Evolutionary conservation across 2,329 filamentous ascomycete species (phyloP), one percentile per base, ranked within the genome.

Genomic region (Cryphonectria parasitica): DNA sequence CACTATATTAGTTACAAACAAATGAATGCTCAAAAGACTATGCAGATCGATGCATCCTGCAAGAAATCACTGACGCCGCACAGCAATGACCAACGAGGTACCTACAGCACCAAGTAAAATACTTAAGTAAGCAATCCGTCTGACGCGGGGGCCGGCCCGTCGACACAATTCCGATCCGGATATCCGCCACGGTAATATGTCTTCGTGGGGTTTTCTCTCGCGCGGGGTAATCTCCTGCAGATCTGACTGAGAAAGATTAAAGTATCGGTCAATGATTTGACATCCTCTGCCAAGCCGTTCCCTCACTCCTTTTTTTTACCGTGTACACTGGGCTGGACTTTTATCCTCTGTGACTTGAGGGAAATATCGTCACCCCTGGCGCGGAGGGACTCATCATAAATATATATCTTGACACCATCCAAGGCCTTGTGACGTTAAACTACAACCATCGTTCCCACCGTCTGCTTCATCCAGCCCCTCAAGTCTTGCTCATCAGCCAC

Each of bases 221-320:
- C 58, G 58, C 31, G 58, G 31, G 45, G 45, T 49, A 49, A 49
- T 7, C 8, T 39, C 2, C 58, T 22, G 58, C 31, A 36, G 56
- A 36, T 28, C 34, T 39, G 25, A 10, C 36, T 8, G 45, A n/a
- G 34, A 34, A 34, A 11, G 22, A 39, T 8, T n/a, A 36, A 36
- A 36, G 58, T 19, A 61, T 61, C 58, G 58, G 58, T 39, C 34
- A 61, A n/a, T 61, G 31, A n/a, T 61, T n/a, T 61, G 31, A 61
- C 10, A 39, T 39, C 34, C 58, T 61, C 45, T 22, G 34, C 58
- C 19, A 15, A 39, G 22, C 34, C 7, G 58, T 39, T n/a, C 31
- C 25, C 28, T 31, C 25, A 31, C 15, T 54, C 8, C 2, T 22
- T 19, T 19, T 31, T 6, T 25, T 49, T 49, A 7, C 43, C 45